Conservation (phyloP, 352 stramenopile species). For the Phytophthora pseudosyringae region DNA sequence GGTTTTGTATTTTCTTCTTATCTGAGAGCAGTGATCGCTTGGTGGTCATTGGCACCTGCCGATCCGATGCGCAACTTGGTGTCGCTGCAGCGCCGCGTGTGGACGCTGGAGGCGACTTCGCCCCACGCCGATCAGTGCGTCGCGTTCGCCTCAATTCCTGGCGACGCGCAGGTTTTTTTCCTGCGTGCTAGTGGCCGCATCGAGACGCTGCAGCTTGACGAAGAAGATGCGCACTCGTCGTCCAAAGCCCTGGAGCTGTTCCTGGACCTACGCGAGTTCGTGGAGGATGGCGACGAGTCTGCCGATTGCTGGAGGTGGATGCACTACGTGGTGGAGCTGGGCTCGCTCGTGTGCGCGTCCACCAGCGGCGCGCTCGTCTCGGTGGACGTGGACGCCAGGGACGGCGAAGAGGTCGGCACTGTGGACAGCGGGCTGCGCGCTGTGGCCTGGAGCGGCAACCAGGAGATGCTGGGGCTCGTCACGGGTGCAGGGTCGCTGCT, state of each 20-base stretch:
- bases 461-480: slow-evolving; percentile 71
- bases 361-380: slow-evolving; percentile 52
- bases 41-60: slow-evolving; percentile 3
- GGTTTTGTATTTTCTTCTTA: too few relatives aligned
- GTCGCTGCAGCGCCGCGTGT: slow-evolving; percentile 51
- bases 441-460: slow-evolving; percentile 71
- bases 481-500: slow-evolving; percentile 69
- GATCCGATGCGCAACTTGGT: slow-evolving; percentile 65
- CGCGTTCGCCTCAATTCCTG: slow-evolving; percentile 43
- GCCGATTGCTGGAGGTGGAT: slow-evolving; percentile 61
- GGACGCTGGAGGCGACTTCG: slow-evolving; percentile 37
- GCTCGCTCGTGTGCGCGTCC: slow-evolving; percentile 63
- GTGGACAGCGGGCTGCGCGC: slow-evolving; percentile 69
- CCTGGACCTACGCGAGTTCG: slow-evolving; percentile 34
- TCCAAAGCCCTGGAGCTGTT: slow-evolving; percentile 31
- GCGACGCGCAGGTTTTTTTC: slow-evolving; percentile 48
- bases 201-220: slow-evolving; percentile 33
- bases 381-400: slow-evolving; percentile 55
- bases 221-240: slow-evolving; percentile 23
- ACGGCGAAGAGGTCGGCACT: slow-evolving; percentile 68
- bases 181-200: slow-evolving; percentile 41
- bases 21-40: slow-evolving; percentile 2
- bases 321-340: slow-evolving; percentile 64
- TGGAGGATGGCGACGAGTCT: slow-evolving; percentile 20
- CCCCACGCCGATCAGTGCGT: slow-evolving; percentile 12